Conservation (phyloP, 768 basidiomycete species). For the Obba rivulosa region DNA sequence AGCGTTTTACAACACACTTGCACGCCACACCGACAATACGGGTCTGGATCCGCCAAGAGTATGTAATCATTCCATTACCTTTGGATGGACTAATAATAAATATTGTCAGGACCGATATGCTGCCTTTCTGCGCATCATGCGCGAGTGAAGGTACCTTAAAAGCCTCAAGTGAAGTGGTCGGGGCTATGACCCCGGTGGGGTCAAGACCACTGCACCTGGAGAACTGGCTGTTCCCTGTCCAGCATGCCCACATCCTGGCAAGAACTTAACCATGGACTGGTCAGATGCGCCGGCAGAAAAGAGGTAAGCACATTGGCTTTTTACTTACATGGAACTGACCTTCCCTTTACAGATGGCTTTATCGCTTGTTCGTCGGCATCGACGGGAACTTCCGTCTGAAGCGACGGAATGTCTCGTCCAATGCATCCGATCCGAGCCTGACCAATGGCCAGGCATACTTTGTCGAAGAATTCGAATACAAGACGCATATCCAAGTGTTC, state of each 20-base stretch:
- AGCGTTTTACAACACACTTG: conserved; percentile 27
- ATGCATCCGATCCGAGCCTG: conserved; percentile 16
- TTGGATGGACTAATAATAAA: background rate
- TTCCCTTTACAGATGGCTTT: conserved; percentile 18
- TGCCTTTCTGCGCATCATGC: conserved; percentile 9
- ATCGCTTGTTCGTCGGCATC: conserved; percentile 19
- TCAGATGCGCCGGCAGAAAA: conserved; percentile 4
- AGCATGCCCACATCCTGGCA: conserved; percentile 19
- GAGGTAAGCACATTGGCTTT: conserved; percentile 7
- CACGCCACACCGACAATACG: conserved; percentile 26
- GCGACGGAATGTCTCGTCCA: conserved; percentile 8
- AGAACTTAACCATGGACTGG: conserved; percentile 17
- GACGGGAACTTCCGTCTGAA: conserved; percentile 28
- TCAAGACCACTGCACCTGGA: conserved; percentile 7
- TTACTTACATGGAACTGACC: background rate
- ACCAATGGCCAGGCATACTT: conserved; percentile 22
- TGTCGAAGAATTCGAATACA: conserved; percentile 18
- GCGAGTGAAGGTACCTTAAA: conserved; percentile 16
- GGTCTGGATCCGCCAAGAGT: conserved; percentile 12
- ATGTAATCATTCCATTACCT: background rate
- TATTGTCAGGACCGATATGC: conserved; percentile 11
- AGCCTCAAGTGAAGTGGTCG: conserved; percentile 16
- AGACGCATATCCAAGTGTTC: conserved; percentile 9
- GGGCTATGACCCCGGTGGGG: conserved; percentile 15
- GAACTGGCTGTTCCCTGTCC: conserved; percentile 17